Evolutionary conservation across 441 rosid species (phyloP), one percentile per base, ranked within the genome.

Genomic region (Biscutella laevigata): DNA sequence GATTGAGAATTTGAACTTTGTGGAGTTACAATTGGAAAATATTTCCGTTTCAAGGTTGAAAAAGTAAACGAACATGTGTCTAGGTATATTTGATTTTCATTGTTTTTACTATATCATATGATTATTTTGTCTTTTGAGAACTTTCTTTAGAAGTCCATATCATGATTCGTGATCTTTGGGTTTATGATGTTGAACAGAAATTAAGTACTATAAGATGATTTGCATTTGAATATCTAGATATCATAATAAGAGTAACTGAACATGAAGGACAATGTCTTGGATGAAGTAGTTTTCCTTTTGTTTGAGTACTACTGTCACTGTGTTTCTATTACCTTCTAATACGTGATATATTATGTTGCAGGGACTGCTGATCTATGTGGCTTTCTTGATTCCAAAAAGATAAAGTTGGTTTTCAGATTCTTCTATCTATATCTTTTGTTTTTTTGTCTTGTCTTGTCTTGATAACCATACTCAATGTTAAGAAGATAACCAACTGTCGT

Each of bases 361-460:
- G 95, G 98, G 52, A 74, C 79, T 20, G 82, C 69, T 2, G 82
- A 87, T 46, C 81, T 90, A 24, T 90, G 92, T 66, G 70, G 77
- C 38, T 81, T 87, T 76, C 95, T 90, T 64, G 95, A 90, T 72
- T 83, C 86, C 17, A 84, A 69, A 71, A 84, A 77, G 46, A 78
- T 90, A 54, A 84, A 89, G 98, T 88, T 52, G 39, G 61, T 35
- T 61, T 72, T 53, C 50, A 29, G 27, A 30, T 52, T 43, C 40
- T 21, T 50, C 13, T 41, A 9, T 42, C 33, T 51, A 24, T 37
- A 9, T 3, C 8, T 32, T 40, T 17, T 47, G 36, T 12, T 36
- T 12, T 26, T 6, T n/a, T n/a, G n/a, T n/a, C n/a, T n/a, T n/a
- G n/a, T n/a, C n/a, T 32, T 9, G 0, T 15, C 16, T 28, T 13